Conservation (phyloP, 2,329 filamentous ascomycete genomes). For the Monilinia laxa region DNA sequence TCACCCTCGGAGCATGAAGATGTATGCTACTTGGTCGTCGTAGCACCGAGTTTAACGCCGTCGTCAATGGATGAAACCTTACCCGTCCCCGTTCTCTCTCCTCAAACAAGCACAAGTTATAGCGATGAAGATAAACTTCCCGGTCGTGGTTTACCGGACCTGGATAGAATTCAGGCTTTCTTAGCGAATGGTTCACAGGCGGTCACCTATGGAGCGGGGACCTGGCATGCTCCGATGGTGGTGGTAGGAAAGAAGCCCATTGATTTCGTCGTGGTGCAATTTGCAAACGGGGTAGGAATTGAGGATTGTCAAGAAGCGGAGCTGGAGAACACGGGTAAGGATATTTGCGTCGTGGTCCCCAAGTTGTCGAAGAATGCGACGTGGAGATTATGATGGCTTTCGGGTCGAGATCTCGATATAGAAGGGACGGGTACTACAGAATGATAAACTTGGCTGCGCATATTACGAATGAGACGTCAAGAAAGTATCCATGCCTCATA, state of each 20-base stretch:
- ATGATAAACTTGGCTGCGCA: background rate
- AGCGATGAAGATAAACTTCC: conserved; percentile 26
- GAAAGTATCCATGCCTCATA: background rate
- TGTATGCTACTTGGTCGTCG: conserved; percentile 75
- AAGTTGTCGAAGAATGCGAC: conserved; percentile 17
- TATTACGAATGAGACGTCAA: background rate
- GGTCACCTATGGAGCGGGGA: conserved; percentile 87
- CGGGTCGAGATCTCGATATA: conserved; percentile 1
- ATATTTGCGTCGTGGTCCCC: conserved; percentile 31
- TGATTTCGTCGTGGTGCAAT: conserved; percentile 89
- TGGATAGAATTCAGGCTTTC: conserved; percentile 71
- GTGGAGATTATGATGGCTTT: conserved; percentile 25
- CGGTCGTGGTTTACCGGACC: conserved; percentile 60
- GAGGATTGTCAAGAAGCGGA: conserved; percentile 88
- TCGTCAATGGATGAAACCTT: conserved; percentile 42
- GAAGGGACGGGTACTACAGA: conserved; percentile 2
- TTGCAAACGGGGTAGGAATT: conserved; percentile 73
- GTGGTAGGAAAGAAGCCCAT: conserved; percentile 69
- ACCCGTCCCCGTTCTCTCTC: conserved; percentile 44
- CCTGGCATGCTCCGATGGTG: conserved; percentile 96
- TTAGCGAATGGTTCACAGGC: conserved; percentile 75
- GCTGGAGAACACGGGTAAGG: conserved; percentile 23
- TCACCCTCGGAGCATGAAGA: conserved; percentile 45
- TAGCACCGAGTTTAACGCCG: conserved; percentile 71
- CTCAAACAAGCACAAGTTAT: conserved; percentile 12